Conservation (phyloP, 768 basidiomycete species). For the Glaciozyma martinii region DNA sequence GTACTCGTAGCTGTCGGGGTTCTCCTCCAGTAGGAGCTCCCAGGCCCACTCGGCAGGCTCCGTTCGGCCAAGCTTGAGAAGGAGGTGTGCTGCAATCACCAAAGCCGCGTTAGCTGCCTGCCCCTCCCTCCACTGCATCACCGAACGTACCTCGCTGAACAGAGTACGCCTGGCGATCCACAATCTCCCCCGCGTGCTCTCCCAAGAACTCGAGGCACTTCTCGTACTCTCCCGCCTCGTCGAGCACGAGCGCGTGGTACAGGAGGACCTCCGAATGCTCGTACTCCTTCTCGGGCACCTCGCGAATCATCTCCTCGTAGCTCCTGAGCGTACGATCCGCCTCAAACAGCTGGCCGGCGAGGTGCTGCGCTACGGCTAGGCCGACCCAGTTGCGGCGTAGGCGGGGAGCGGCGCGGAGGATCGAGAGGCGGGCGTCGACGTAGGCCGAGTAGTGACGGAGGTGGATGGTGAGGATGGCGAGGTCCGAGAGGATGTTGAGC, state of each 20-base stretch:
- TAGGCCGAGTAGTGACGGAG: slow-evolving; percentile 68
- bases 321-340: slow-evolving; percentile 64
- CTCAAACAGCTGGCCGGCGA: slow-evolving; percentile 63
- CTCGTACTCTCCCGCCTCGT: slow-evolving; percentile 51
- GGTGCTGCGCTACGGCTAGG: slow-evolving; percentile 76
- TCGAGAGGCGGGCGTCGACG: slow-evolving; percentile 69
- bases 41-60: slow-evolving; percentile 73
- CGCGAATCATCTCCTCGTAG: slow-evolving; percentile 52
- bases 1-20: slow-evolving; percentile 71
- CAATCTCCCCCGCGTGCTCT: slow-evolving; percentile 42
- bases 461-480: slow-evolving; percentile 80
- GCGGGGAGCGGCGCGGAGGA: slow-evolving; percentile 70
- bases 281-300: slow-evolving; percentile 65
- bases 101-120: not conserved
- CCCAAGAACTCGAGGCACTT: slow-evolving; percentile 36
- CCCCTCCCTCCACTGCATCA: not conserved
- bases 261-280: slow-evolving; percentile 76
- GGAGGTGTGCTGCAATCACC: slow-evolving; percentile 57
- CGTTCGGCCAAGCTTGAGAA: slow-evolving; percentile 55
- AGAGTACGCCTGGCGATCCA: slow-evolving; percentile 58
- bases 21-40: slow-evolving; percentile 69
- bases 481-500: slow-evolving; percentile 82
- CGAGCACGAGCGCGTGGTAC: slow-evolving; percentile 64
- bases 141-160: slow-evolving; percentile 30
- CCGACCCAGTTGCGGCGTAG: slow-evolving; percentile 82